Evolutionary conservation across 257 asterid genomes (phyloP).

Genomic region (Solanum microdontum): DNA sequence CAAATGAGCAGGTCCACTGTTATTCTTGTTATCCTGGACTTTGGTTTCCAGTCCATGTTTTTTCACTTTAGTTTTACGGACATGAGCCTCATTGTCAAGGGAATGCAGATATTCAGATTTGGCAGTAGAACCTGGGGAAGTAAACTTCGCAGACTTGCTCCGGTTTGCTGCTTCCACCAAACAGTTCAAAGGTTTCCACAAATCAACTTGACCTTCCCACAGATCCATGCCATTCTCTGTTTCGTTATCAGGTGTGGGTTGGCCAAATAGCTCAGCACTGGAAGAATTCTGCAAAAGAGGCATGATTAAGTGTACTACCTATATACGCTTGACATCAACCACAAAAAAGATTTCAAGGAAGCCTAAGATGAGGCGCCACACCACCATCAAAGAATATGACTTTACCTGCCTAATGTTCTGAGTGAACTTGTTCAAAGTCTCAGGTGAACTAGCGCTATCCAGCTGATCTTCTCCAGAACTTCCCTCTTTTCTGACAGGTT

Average conservation of each 20-base stretch:
- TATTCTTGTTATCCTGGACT: constrained; percentile 46
- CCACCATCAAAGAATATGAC: constrained; percentile 15
- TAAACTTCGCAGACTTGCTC: constrained; percentile 67
- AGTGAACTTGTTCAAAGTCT: constrained; percentile 40
- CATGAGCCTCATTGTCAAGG: constrained; percentile 41
- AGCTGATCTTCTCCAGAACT: constrained; percentile 49
- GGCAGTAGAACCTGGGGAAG: constrained; percentile 44
- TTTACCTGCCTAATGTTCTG: constrained; percentile 64
- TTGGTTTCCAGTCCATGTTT: constrained; percentile 54
- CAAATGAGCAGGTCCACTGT: constrained; percentile 27
- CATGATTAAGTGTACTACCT: constrained; percentile 1
- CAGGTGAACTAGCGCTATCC: constrained; percentile 74
- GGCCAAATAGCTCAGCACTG: constrained; percentile 43
- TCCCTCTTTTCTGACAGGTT: constrained; percentile 59
- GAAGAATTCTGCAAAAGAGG: constrained; percentile 45
- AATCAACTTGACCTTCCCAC: constrained; percentile 73
- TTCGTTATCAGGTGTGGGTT: constrained; percentile 31
- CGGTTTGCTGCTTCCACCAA: constrained; percentile 94
- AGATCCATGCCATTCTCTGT: constrained; percentile 38
- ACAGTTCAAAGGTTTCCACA: constrained; percentile 87
- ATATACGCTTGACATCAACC: background rate
- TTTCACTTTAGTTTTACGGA: constrained; percentile 42
- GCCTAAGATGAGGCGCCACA: background rate
- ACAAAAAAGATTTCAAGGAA: background rate
- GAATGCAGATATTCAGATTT: constrained; percentile 44